These are phyloP conservation scores for Kuraishia capsulata DNA, from an alignment of 805 yeast genomes.

Conservation along the genomic window DNA sequence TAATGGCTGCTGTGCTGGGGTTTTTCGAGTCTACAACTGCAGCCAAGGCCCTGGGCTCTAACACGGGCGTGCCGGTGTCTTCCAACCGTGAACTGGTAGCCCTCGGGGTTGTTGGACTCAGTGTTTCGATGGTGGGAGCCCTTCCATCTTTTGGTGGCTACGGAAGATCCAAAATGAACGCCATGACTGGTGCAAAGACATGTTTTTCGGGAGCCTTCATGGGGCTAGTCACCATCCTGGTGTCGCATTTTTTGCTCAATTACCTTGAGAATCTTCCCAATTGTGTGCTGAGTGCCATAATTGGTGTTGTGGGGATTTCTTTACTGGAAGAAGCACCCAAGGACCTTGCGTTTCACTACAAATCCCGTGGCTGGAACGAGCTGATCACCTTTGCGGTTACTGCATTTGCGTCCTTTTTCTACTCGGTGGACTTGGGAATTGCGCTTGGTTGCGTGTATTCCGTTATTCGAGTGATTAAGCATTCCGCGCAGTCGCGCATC, in stretches of 20 bases:
- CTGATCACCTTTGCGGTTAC: constrained; percentile 61
- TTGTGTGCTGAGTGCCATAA: constrained; percentile 72
- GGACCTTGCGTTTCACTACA: constrained; percentile 66
- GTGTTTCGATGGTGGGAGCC: constrained; percentile 52
- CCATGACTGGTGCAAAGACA: constrained; percentile 79
- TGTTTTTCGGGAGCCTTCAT: constrained; percentile 77
- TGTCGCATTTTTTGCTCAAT: constrained; percentile 50
- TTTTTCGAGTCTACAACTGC: constrained; percentile 93
- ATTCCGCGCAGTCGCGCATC: constrained; percentile 74
- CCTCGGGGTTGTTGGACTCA: constrained; percentile 65
- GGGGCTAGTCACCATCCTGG: constrained; percentile 66
- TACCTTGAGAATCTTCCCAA: constrained; percentile 67
- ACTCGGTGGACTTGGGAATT: constrained; percentile 85
- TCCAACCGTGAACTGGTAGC: constrained; percentile 90
- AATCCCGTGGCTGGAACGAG: constrained; percentile 70
- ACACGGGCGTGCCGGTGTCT: constrained; percentile 64
- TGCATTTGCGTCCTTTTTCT: constrained; percentile 50
- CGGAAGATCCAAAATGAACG: constrained; percentile 86
- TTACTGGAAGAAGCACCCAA: constrained; percentile 78
- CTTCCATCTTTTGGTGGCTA: constrained; percentile 95
- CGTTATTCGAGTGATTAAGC: constrained; percentile 67
- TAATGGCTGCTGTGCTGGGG: constrained; percentile 77
- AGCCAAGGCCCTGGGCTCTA: constrained; percentile 72
- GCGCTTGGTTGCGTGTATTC: constrained; percentile 81
- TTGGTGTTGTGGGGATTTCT: constrained; percentile 68